Evolutionary conservation across 148 eudicot species (phyloP).

Genomic region (Spergularia bocconei): DNA sequence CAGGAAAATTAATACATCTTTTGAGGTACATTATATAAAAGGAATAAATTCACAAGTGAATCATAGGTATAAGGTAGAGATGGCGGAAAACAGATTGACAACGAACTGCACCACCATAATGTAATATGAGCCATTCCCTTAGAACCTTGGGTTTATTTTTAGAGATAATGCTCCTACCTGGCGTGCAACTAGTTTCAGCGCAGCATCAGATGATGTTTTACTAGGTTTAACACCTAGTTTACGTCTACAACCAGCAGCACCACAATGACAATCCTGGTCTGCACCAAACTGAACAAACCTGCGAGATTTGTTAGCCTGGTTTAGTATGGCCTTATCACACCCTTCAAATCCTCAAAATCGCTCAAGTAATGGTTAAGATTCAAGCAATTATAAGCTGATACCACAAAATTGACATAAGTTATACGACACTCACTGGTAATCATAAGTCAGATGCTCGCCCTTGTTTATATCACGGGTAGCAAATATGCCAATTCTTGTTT

Average conservation of each 20-base stretch:
- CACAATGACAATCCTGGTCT: constrained; percentile 97
- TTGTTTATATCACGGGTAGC: constrained; percentile 76
- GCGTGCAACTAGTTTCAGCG: constrained; percentile 75
- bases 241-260: constrained; percentile 81
- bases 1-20: no score
- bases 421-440: constrained; percentile 66
- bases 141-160: constrained; percentile 43
- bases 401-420: background rate
- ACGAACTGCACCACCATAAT: constrained; percentile 18
- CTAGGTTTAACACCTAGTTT: constrained; percentile 93
- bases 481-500: constrained; percentile 97
- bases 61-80: background rate
- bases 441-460: constrained; percentile 97
- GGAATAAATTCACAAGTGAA: constrained; percentile 5
- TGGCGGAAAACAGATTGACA: constrained; percentile 3
- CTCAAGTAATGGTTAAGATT: background rate
- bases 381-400: constrained; percentile 11
- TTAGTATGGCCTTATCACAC: constrained; percentile 7
- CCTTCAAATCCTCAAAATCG: background rate
- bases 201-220: constrained; percentile 85
- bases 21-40: no score
- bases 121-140: constrained; percentile 33
- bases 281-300: constrained; percentile 99
- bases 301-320: constrained; percentile 55
- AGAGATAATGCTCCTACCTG: constrained; percentile 68